Evolutionary conservation across 2,329 filamentous ascomycete genomes (phyloP), one percentile per base, ranked within the genome.

Genomic region (Phyllosticta citribraziliensis): DNA sequence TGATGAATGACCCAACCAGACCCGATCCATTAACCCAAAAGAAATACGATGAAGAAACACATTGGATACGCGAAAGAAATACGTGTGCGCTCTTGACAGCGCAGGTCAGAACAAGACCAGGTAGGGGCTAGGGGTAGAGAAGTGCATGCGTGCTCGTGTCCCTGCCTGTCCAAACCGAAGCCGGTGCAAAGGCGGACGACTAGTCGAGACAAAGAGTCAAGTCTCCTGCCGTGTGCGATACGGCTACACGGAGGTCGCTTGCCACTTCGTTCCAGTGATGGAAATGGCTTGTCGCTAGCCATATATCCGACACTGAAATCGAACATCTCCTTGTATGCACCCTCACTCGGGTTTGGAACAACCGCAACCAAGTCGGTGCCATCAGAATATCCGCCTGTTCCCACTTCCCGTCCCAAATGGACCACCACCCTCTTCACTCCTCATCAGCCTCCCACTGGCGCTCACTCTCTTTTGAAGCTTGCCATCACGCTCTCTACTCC

Each of bases 381-480:
- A 55, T 62, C 60, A 62, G 55, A 62, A 62, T 50, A 62, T 62
- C 51, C 56, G 60, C 62, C 69, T 72, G n/a, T n/a, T 47, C 17
- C 40, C 40, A 47, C 40, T n/a, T 2, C 40, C 40, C n/a, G 40
- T 8, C 6, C 62, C 53, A 67, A 64, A 63, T 65, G 52, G 47
- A 56, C 66, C 70, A 72, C 51, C 65, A 67, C 64, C 69, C 69
- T 65, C 72, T 70, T 68, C 71, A 70, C 70, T 70, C 69, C 67
- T 74, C 69, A 74, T 72, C 69, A 76, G 70, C 70, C 73, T 74
- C 67, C 73, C 73, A 22, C 73, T 66, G 35, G 73, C 73, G 54
- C 71, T 73, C 9, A 75, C 72, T 54, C 74, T 67, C 64, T 76
- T 76, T 61, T 75, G 73, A 52, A 75, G 61, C 63, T 70, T 67